phyloP scores from a whole-genome alignment of 148 eudicot genomes.

The Cornus suecica region DNA sequence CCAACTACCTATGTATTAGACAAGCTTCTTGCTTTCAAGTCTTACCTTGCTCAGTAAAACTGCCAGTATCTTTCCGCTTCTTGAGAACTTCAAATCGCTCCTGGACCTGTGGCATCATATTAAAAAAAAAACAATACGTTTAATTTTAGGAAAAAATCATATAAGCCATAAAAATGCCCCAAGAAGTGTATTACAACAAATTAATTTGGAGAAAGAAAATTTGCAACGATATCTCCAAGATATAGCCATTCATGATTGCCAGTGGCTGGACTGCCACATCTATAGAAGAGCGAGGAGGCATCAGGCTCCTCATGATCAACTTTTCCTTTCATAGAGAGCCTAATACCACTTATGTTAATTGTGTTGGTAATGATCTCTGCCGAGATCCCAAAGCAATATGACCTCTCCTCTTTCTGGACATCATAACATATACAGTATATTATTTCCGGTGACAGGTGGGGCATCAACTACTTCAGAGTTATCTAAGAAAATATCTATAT shows the following conservation, averaged over 20 bases:
- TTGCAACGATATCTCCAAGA: not conserved
- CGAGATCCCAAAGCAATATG: not conserved
- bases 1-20: not conserved
- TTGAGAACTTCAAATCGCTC: conserved; percentile 83
- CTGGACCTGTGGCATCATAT: conserved; percentile 55
- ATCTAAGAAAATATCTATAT: too few relatives aligned
- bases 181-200: not conserved
- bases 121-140: too few relatives aligned
- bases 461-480: too few relatives aligned
- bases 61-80: conserved; percentile 78
- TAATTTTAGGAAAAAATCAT: not conserved
- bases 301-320: not conserved
- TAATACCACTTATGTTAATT: not conserved
- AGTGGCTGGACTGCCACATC: not conserved
- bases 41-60: conserved; percentile 87
- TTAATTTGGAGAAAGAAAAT: not conserved
- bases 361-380: not conserved
- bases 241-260: not conserved
- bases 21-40: conserved; percentile 1
- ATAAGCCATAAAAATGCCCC: not conserved
- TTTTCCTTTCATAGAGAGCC: not conserved
- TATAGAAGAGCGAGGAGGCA: not conserved
- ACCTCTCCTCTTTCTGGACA: not conserved
- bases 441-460: not conserved
- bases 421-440: too few relatives aligned